Evolutionary conservation across 495 filamentous ascomycete species (phyloP).

Genomic region (Lophiotrema nucula): DNA sequence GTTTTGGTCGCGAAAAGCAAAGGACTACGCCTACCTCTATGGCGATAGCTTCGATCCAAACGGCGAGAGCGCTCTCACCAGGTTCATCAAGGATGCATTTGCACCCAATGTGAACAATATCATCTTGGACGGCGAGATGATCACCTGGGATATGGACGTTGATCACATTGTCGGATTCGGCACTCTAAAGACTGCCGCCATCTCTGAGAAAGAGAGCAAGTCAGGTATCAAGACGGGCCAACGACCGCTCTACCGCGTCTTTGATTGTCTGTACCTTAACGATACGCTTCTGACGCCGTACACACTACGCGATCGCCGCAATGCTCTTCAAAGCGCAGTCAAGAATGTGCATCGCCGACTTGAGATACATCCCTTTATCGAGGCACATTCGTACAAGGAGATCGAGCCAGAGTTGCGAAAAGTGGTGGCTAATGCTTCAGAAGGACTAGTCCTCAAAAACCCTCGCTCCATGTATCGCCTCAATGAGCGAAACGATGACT

Average conservation of each 20-base stretch:
- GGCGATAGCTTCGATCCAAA: conserved; percentile 77
- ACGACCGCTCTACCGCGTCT: conserved; percentile 80
- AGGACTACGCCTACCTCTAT: conserved; percentile 95
- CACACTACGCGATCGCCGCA: conserved; percentile 76
- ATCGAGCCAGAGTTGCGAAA: conserved; percentile 76
- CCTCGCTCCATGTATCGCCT: conserved; percentile 80
- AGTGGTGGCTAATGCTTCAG: conserved; percentile 83
- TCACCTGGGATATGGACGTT: conserved; percentile 91
- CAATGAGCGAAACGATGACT: conserved; percentile 91
- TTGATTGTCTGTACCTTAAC: conserved; percentile 90
- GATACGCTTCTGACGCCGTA: conserved; percentile 75
- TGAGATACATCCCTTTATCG: conserved; percentile 75
- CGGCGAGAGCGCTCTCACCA: conserved; percentile 72
- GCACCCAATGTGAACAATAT: conserved; percentile 73
- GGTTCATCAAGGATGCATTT: conserved; percentile 78
- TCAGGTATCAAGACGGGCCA: conserved; percentile 59
- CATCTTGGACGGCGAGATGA: conserved; percentile 97
- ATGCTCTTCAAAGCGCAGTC: conserved; percentile 68
- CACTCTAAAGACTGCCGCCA: conserved; percentile 86
- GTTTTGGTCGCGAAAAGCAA: conserved; percentile 96
- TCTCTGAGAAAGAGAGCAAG: conserved; percentile 77
- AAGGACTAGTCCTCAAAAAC: conserved; percentile 93
- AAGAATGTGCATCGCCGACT: conserved; percentile 67
- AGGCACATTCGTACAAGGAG: conserved; percentile 63
- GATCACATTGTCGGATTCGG: conserved; percentile 87